Percentiles rank a stretch among this genome's conserved stretches.
These are phyloP conservation scores for Hygrocybe punicea DNA, from an alignment of 768 basidiomycete genomes.

Conservation along the genomic window DNA sequence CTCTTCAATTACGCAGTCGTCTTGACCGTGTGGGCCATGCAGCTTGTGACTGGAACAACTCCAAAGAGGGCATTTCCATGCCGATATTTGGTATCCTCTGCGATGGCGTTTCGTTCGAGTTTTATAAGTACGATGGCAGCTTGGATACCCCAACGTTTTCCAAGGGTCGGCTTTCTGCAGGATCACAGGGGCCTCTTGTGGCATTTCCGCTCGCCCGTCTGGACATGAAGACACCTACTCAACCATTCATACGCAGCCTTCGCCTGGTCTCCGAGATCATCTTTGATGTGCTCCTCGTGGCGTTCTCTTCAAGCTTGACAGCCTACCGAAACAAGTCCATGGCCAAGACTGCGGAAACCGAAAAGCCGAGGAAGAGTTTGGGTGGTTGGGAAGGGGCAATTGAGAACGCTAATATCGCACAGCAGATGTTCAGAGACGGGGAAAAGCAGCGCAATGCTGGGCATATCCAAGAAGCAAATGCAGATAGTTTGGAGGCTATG, in stretches of 20 bases:
- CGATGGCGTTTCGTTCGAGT: constrained; percentile 2
- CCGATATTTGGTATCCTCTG: constrained; percentile 9
- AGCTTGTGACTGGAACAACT: constrained; percentile 6
- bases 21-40: not conserved
- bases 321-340: not conserved
- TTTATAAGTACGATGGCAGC: constrained; percentile 2
- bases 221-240: not conserved
- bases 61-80: not conserved
- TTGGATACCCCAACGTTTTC: not conserved
- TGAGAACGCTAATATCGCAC: not conserved
- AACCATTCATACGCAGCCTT: constrained; percentile 1
- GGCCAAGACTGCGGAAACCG: not conserved
- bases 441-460: constrained; percentile 2
- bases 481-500: not conserved
- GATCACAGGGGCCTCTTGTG: not conserved
- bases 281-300: constrained; percentile 5
- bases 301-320: constrained; percentile 1
- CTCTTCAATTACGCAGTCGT: not conserved
- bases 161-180: not conserved
- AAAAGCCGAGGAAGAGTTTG: constrained; percentile 1
- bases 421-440: constrained; percentile 1
- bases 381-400: constrained; percentile 1
- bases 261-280: constrained; percentile 5
- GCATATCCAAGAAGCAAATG: constrained; percentile 1
- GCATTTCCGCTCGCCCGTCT: not conserved